Evolutionary conservation across 768 basidiomycete species (phyloP).

Genomic region (Dendrothele bispora): DNA sequence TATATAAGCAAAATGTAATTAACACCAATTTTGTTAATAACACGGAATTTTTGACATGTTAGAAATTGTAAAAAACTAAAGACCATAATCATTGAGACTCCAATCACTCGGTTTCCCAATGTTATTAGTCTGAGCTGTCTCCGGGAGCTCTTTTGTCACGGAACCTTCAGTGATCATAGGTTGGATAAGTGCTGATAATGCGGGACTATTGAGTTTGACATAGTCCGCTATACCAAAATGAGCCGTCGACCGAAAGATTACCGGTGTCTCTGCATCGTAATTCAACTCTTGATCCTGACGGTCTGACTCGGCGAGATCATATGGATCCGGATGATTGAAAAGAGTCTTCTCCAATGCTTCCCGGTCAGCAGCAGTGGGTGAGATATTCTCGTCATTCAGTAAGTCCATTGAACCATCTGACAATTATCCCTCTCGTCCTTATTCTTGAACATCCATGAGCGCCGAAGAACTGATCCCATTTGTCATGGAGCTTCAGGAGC

Average conservation of each 20-base stretch:
- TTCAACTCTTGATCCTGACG: neutral
- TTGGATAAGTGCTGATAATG: conserved; percentile 2
- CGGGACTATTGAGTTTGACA: conserved; percentile 3
- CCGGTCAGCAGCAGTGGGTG: neutral
- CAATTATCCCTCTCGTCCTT: too few species aligned
- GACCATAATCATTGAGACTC: neutral
- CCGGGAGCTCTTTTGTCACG: neutral
- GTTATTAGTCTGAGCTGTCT: neutral
- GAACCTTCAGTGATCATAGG: neutral
- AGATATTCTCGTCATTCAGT: neutral
- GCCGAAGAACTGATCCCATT: too few species aligned
- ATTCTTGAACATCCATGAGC: too few species aligned
- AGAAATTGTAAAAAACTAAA: neutral
- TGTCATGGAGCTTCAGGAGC: too few species aligned
- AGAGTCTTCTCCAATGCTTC: neutral
- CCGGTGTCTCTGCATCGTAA: neutral
- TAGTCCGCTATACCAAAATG: conserved; percentile 3
- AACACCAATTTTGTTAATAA: neutral
- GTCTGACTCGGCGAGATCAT: neutral
- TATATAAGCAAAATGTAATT: too few species aligned
- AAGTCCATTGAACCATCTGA: too few species aligned
- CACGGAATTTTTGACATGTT: neutral
- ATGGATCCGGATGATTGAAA: conserved; percentile 5
- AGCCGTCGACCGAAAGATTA: neutral
- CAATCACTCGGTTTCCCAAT: neutral